phyloP scores from a whole-genome alignment of 371 early-diverging fungal species.

The Sporodiniella umbellata region DNA sequence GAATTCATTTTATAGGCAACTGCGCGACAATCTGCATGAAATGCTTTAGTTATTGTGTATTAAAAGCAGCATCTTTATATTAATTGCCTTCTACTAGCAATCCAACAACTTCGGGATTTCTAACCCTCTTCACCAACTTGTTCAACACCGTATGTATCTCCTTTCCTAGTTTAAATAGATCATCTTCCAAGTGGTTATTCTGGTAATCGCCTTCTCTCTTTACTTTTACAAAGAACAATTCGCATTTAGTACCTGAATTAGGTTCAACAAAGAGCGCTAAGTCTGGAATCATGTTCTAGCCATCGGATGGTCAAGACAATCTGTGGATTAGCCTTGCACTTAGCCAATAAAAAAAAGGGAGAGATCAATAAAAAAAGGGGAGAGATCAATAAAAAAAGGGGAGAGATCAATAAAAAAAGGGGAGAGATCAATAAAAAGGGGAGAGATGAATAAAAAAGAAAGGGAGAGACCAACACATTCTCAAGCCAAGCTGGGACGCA shows the following conservation, averaged over 20 bases:
- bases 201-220: conserved; percentile 15
- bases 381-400: too few relatives aligned
- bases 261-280: conserved; percentile 11
- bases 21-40: neutral
- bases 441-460: too few relatives aligned
- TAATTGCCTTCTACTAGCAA: conserved; percentile 11
- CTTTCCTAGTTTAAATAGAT: conserved; percentile 15
- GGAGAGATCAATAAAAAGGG: too few relatives aligned
- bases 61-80: neutral
- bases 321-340: conserved; percentile 12
- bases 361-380: too few relatives aligned
- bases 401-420: too few relatives aligned
- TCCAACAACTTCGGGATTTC: conserved; percentile 13
- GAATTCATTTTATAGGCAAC: conserved; percentile 1
- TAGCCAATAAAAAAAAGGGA: too few relatives aligned
- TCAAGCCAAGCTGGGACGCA: too few relatives aligned
- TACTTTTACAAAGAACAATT: conserved; percentile 18
- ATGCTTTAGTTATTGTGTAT: conserved; percentile 2
- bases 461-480: too few relatives aligned
- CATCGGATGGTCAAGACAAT: conserved; percentile 1
- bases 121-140: conserved; percentile 16
- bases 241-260: conserved; percentile 9
- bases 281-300: conserved; percentile 15
- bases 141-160: conserved; percentile 13
- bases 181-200: conserved; percentile 9